Percentiles rank a stretch among this genome's conserved stretches.
These are phyloP conservation scores for Angomonas deanei DNA, from an alignment of 208 protist species.

Conservation along the genomic window DNA sequence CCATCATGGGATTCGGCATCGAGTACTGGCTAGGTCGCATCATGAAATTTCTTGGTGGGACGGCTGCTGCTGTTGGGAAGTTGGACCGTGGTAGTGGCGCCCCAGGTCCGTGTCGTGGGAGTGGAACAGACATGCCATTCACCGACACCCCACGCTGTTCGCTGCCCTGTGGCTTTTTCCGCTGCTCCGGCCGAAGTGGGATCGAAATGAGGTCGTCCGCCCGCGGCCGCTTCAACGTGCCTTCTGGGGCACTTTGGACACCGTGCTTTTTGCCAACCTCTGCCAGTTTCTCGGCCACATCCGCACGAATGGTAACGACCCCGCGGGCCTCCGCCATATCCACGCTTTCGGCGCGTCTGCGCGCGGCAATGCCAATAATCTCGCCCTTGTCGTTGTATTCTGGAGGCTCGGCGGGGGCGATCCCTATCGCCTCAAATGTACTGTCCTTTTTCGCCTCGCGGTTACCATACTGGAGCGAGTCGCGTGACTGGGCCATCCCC, in stretches of 20 bases:
- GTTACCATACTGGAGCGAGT: constrained; percentile 14
- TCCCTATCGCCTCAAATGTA: constrained; percentile 1
- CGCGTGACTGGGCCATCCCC: constrained; percentile 27
- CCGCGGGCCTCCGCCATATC: constrained; percentile 23
- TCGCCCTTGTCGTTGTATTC: constrained; percentile 44
- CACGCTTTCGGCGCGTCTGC: constrained; percentile 52
- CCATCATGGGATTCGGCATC: constrained; percentile 20
- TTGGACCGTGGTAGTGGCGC: constrained; percentile 14
- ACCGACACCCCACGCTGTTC: not conserved
- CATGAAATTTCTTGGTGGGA: constrained; percentile 35
- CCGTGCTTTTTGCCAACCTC: constrained; percentile 42
- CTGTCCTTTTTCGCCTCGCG: constrained; percentile 2
- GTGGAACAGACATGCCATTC: constrained; percentile 20
- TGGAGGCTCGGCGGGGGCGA: constrained; percentile 12
- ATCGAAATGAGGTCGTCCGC: not conserved
- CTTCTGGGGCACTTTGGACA: constrained; percentile 45
- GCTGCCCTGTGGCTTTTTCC: constrained; percentile 1
- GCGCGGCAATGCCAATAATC: constrained; percentile 74
- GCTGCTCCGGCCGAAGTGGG: not conserved
- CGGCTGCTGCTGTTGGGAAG: constrained; percentile 24
- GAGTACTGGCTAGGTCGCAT: constrained; percentile 40
- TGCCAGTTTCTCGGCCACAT: constrained; percentile 49
- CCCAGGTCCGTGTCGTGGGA: constrained; percentile 57
- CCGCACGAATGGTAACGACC: constrained; percentile 63
- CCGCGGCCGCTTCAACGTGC: constrained; percentile 10